Conservation (phyloP, 2,329 filamentous ascomycete species). For the Aspergillus flavus region DNA sequence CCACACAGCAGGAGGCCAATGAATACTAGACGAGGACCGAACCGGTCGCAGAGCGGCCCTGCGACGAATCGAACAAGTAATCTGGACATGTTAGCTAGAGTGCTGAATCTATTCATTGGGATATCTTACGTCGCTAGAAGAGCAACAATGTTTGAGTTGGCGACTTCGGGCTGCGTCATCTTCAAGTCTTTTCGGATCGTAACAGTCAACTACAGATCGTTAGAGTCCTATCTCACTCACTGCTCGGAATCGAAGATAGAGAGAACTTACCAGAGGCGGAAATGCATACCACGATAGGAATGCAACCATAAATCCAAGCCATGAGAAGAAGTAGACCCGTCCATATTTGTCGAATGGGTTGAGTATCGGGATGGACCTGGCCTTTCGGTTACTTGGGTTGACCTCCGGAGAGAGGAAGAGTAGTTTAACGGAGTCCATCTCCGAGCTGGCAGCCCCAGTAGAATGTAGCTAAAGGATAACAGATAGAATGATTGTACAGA, state of each 20-base stretch:
- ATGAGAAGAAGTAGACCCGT: conserved; percentile 86
- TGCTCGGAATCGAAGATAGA: not conserved
- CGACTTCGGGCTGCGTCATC: conserved; percentile 70
- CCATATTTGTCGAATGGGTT: conserved; percentile 81
- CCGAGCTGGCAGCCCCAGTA: conserved; percentile 4
- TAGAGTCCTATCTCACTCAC: conserved; percentile 14
- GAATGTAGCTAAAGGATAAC: not conserved
- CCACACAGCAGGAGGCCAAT: conserved; percentile 76
- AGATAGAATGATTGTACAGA: not conserved
- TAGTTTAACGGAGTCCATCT: conserved; percentile 28
- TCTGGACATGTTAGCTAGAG: conserved; percentile 36
- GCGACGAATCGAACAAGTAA: conserved; percentile 76
- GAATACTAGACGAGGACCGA: conserved; percentile 79
- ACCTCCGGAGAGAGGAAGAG: conserved; percentile 63
- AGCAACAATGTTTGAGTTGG: conserved; percentile 89
- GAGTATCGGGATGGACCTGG: conserved; percentile 74
- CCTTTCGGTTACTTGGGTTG: conserved; percentile 84
- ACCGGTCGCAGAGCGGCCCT: conserved; percentile 82
- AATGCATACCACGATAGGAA: conserved; percentile 94
- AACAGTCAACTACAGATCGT: conserved; percentile 58
- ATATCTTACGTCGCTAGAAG: conserved; percentile 65
- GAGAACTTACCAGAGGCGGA: conserved; percentile 69
- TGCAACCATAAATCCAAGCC: conserved; percentile 81
- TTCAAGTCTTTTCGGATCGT: conserved; percentile 79
- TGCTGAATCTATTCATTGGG: not conserved